Percentiles rank a stretch among this genome's conserved stretches.
phyloP scores from a whole-genome alignment of 2,329 filamentous ascomycete genomes.

The Aspergillus brasiliensis region DNA sequence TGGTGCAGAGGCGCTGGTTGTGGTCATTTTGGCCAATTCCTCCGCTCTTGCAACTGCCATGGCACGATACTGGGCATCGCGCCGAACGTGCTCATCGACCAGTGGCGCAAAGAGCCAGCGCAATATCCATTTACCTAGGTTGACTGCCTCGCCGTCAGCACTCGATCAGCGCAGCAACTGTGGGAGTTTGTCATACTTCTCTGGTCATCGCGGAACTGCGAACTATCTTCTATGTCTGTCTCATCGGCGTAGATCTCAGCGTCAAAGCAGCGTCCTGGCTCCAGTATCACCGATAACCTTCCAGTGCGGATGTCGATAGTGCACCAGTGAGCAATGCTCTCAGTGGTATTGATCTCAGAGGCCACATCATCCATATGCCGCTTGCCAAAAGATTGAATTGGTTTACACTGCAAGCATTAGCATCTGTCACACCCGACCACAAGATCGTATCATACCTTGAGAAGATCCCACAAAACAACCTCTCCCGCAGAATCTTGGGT shows the following conservation, averaged over 20 bases:
- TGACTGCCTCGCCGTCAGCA: slow-evolving; percentile 61
- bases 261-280: slow-evolving; percentile 96
- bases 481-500: slow-evolving; percentile 95
- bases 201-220: slow-evolving; percentile 88
- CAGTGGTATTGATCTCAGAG: slow-evolving; percentile 79
- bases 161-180: background rate
- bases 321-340: slow-evolving; percentile 94
- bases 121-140: slow-evolving; percentile 94
- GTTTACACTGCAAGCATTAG: slow-evolving; percentile 66
- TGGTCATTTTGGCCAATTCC: slow-evolving; percentile 58
- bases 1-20: slow-evolving; percentile 61
- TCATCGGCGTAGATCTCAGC: slow-evolving; percentile 97
- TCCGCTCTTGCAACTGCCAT: slow-evolving; percentile 66
- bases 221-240: slow-evolving; percentile 68
- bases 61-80: slow-evolving; percentile 74
- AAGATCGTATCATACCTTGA: slow-evolving; percentile 61
- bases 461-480: slow-evolving; percentile 90
- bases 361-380: slow-evolving; percentile 91
- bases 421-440: background rate
- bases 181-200: slow-evolving; percentile 64
- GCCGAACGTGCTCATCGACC: slow-evolving; percentile 84
- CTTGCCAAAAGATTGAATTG: slow-evolving; percentile 90
- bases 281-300: slow-evolving; percentile 83
- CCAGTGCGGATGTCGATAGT: slow-evolving; percentile 92
- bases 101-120: slow-evolving; percentile 87